Percentiles rank a stretch among this genome's conserved stretches.
phyloP scores from a whole-genome alignment of 1,284 basidiomycete species.

The Apiotrichum siamense region DNA sequence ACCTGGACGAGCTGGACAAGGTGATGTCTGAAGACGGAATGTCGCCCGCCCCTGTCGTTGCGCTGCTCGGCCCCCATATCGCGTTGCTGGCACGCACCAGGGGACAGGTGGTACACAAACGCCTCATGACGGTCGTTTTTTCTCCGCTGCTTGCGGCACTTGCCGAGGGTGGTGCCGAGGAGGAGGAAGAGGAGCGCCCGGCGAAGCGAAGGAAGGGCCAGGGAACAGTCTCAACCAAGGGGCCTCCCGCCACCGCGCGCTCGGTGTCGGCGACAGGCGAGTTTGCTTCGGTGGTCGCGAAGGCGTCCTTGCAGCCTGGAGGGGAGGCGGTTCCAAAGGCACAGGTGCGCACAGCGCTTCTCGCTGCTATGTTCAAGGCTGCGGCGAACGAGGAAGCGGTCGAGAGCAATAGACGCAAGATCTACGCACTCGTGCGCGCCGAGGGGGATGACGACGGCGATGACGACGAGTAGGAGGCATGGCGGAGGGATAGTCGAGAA shows the following conservation, averaged over 20 bases:
- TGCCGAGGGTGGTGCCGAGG: constrained; percentile 4
- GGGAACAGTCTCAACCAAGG: background rate
- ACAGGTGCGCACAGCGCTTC: constrained; percentile 55
- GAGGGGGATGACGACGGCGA: constrained; percentile 46
- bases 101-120: constrained; percentile 36
- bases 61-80: constrained; percentile 40
- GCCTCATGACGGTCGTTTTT: constrained; percentile 37
- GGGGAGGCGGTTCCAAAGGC: too few relatives aligned
- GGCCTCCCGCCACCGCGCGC: background rate
- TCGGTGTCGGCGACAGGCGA: too few relatives aligned
- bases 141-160: constrained; percentile 26
- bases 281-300: too few relatives aligned
- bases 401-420: constrained; percentile 63
- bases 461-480: constrained; percentile 19
- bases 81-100: constrained; percentile 38
- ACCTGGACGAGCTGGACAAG: constrained; percentile 83
- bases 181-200: constrained; percentile 19
- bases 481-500: background rate
- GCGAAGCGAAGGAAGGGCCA: constrained; percentile 19
- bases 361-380: constrained; percentile 64
- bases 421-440: constrained; percentile 72
- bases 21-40: constrained; percentile 47
- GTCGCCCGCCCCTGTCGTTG: constrained; percentile 30
- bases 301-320: too few relatives aligned
- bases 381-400: constrained; percentile 66